phyloP scores from a whole-genome alignment of 768 basidiomycete genomes.

The Filobasidium wieringae region DNA sequence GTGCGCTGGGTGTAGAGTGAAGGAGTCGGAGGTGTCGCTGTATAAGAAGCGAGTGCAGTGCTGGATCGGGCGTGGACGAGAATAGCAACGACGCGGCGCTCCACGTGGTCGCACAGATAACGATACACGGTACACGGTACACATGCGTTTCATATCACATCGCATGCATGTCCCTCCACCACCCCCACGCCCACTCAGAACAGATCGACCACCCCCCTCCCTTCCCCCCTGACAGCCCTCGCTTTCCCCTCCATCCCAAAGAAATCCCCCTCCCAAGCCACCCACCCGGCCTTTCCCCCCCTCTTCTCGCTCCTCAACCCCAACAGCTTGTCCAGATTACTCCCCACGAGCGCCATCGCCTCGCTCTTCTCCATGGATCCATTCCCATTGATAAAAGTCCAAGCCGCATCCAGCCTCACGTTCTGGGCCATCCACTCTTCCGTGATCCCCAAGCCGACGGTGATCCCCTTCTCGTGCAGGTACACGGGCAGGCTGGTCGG shows the following conservation, averaged over 20 bases:
- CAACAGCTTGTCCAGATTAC: slow-evolving; percentile 50
- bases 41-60: too few relatives aligned
- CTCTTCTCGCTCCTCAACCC: slow-evolving; percentile 32
- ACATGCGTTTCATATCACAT: too few relatives aligned
- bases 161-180: too few relatives aligned
- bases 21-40: too few relatives aligned
- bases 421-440: slow-evolving; percentile 47
- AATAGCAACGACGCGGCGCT: too few relatives aligned
- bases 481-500: slow-evolving; percentile 50
- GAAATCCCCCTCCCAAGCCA: slow-evolving; percentile 44
- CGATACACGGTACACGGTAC: too few relatives aligned
- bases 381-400: slow-evolving; percentile 36
- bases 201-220: slow-evolving; percentile 47
- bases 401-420: slow-evolving; percentile 9
- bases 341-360: slow-evolving; percentile 49
- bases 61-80: too few relatives aligned
- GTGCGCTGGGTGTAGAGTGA: too few relatives aligned
- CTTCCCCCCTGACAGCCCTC: slow-evolving; percentile 42
- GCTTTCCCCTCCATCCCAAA: slow-evolving; percentile 52
- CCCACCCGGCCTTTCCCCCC: slow-evolving; percentile 20
- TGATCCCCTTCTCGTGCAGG: slow-evolving; percentile 58
- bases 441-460: slow-evolving; percentile 44
- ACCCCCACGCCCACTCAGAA: slow-evolving; percentile 26
- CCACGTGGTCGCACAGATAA: too few relatives aligned
- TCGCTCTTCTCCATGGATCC: slow-evolving; percentile 42